A percentile compares a stretch with the other conserved stretches of the same genome.
These are phyloP conservation scores for Aspergillus sclerotioniger DNA, from an alignment of 495 filamentous ascomycete species.

Conservation along the genomic window DNA sequence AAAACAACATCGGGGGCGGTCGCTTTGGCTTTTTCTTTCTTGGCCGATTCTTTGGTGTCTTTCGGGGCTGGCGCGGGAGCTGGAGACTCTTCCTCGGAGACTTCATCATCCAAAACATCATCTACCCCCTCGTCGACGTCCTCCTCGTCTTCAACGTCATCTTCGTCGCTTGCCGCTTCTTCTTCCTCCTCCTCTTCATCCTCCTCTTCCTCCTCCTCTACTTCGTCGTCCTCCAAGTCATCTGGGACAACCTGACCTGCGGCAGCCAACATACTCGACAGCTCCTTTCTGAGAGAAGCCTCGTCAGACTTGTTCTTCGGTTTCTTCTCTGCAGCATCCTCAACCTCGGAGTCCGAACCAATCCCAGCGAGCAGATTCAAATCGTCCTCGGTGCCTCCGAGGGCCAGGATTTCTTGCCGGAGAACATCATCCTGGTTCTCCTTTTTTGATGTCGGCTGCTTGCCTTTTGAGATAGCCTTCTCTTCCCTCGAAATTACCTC, in stretches of 20 bases:
- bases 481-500: constrained; percentile 44
- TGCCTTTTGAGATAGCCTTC: constrained; percentile 25
- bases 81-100: constrained; percentile 25
- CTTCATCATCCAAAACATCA: constrained; percentile 20
- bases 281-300: constrained; percentile 40
- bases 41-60: constrained; percentile 13
- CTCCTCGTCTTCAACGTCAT: constrained; percentile 42
- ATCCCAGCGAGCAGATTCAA: constrained; percentile 61
- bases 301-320: constrained; percentile 30
- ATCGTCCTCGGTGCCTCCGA: constrained; percentile 78
- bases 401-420: constrained; percentile 68
- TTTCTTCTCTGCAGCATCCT: constrained; percentile 28
- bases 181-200: constrained; percentile 32
- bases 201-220: constrained; percentile 41
- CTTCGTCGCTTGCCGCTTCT: constrained; percentile 16
- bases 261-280: constrained; percentile 43
- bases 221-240: constrained; percentile 44
- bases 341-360: constrained; percentile 61
- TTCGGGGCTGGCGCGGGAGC: constrained; percentile 15
- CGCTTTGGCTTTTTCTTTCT: constrained; percentile 20
- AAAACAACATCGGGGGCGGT: constrained; percentile 20
- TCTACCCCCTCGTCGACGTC: constrained; percentile 43
- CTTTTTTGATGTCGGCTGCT: constrained; percentile 24
- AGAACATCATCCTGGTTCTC: constrained; percentile 39
- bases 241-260: constrained; percentile 44